Percentiles rank a stretch among this genome's conserved stretches.
phyloP scores from a whole-genome alignment of 2,329 filamentous ascomycete species.

The Nothophoma quercina region DNA sequence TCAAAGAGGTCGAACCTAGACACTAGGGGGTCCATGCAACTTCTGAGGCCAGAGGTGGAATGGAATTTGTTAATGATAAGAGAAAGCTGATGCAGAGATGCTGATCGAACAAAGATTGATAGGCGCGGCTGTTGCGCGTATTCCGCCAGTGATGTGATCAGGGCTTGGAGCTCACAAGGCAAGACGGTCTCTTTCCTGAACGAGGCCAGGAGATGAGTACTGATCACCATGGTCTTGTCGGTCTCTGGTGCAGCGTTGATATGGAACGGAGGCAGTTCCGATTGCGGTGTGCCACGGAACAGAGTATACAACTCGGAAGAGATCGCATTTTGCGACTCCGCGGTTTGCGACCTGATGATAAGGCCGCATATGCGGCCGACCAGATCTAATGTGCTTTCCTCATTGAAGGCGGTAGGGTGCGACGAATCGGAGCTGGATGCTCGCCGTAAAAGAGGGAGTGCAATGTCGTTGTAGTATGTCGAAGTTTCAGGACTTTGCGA shows the following conservation, averaged over 20 bases:
- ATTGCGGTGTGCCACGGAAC: slow-evolving; percentile 50
- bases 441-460: slow-evolving; percentile 52
- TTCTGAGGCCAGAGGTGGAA: slow-evolving; percentile 49
- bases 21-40: slow-evolving; percentile 51
- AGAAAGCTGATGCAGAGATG: slow-evolving; percentile 54
- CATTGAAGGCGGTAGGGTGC: slow-evolving; percentile 46
- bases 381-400: slow-evolving; percentile 64
- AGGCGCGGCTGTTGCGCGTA: slow-evolving; percentile 43
- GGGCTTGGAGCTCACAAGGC: slow-evolving; percentile 40
- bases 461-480: slow-evolving; percentile 57
- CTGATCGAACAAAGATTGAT: slow-evolving; percentile 39
- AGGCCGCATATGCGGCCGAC: slow-evolving; percentile 68
- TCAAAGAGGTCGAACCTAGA: slow-evolving; percentile 41
- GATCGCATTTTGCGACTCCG: slow-evolving; percentile 60
- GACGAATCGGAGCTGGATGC: slow-evolving; percentile 43
- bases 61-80: slow-evolving; percentile 60
- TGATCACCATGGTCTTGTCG: slow-evolving; percentile 61
- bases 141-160: slow-evolving; percentile 49
- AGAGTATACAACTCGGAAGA: slow-evolving; percentile 63
- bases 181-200: slow-evolving; percentile 48
- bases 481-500: slow-evolving; percentile 50
- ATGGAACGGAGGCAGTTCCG: slow-evolving; percentile 44
- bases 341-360: slow-evolving; percentile 63
- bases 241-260: slow-evolving; percentile 40
- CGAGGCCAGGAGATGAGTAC: slow-evolving; percentile 64